Percentiles rank a stretch among this genome's conserved stretches.
Conservation (phyloP, 2,329 filamentous ascomycete species). For the Bipolaris victoriae region DNA sequence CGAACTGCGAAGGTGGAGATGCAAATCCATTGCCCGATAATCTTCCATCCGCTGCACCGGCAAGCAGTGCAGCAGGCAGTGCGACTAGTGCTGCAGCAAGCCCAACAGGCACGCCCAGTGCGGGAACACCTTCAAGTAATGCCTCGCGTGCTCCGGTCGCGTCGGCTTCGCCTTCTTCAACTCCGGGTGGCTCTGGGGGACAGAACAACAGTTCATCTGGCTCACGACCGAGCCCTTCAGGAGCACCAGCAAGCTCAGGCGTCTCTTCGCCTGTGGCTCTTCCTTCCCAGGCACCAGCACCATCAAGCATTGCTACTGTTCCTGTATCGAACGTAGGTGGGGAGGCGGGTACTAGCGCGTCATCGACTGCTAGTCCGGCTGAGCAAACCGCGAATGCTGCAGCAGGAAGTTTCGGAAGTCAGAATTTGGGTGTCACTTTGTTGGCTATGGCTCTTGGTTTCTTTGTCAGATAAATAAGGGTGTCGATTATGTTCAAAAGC, state of each 20-base stretch:
- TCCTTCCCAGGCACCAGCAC: constrained; percentile 1
- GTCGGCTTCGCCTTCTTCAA: neutral
- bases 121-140: neutral
- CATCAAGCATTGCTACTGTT: constrained; percentile 6
- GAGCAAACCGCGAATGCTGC: constrained; percentile 27
- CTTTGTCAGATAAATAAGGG: constrained; percentile 7
- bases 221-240: neutral
- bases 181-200: neutral
- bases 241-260: neutral
- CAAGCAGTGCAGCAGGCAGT: constrained; percentile 5
- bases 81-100: neutral
- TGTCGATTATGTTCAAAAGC: neutral
- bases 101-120: neutral
- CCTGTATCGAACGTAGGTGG: constrained; percentile 5
- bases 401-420: neutral
- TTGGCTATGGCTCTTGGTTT: constrained; percentile 8
- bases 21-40: constrained; percentile 14
- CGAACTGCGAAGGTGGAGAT: constrained; percentile 20
- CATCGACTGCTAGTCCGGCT: constrained; percentile 7
- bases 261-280: neutral
- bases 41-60: constrained; percentile 10
- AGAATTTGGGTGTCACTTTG: neutral
- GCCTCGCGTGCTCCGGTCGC: neutral
- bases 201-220: neutral
- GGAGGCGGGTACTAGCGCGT: constrained; percentile 1